Percentiles rank a stretch among this genome's conserved stretches.
Evolutionary conservation across 2,329 filamentous ascomycete species (phyloP).

Genomic region (Orbilia quercus): DNA sequence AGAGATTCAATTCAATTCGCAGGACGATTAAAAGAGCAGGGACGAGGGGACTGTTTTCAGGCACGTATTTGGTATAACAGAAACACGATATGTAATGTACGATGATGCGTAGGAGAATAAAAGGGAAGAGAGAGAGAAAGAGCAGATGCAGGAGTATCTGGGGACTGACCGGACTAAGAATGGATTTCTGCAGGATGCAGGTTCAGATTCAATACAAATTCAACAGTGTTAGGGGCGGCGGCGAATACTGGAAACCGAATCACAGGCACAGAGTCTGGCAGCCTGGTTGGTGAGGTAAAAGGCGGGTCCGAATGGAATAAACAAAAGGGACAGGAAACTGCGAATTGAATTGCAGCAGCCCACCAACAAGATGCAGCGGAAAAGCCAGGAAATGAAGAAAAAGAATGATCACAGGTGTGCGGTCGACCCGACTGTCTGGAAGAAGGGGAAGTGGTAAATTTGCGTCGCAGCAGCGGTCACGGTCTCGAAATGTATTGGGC

Average conservation of each 20-base stretch:
- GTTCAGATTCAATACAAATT: conserved; percentile 28
- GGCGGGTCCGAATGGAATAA: conserved; percentile 20
- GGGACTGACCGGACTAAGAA: conserved; percentile 53
- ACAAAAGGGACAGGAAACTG: too few species aligned
- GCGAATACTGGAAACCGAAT: conserved; percentile 45
- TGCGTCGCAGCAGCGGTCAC: conserved; percentile 39
- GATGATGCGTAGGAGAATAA: conserved; percentile 32
- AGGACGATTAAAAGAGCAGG: conserved; percentile 28
- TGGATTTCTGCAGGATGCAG: conserved; percentile 49
- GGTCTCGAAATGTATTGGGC: conserved; percentile 49
- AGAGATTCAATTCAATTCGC: conserved; percentile 29
- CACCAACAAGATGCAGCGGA: conserved; percentile 39
- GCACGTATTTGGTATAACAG: conserved; percentile 26
- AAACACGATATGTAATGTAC: conserved; percentile 32
- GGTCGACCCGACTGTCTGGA: conserved; percentile 30
- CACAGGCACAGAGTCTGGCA: conserved; percentile 42
- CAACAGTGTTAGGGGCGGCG: conserved; percentile 15
- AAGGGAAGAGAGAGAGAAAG: conserved; percentile 26
- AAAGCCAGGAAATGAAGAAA: conserved; percentile 33
- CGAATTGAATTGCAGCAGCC: conserved; percentile 19
- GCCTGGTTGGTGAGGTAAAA: conserved; percentile 40
- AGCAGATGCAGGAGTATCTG: conserved; percentile 28
- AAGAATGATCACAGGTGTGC: conserved; percentile 36
- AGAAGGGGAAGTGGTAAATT: conserved; percentile 44
- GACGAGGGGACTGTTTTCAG: conserved; percentile 3